These are phyloP conservation scores for Diaporthe citrichinensis DNA, from an alignment of 2,329 filamentous ascomycete species.

Conservation along the genomic window DNA sequence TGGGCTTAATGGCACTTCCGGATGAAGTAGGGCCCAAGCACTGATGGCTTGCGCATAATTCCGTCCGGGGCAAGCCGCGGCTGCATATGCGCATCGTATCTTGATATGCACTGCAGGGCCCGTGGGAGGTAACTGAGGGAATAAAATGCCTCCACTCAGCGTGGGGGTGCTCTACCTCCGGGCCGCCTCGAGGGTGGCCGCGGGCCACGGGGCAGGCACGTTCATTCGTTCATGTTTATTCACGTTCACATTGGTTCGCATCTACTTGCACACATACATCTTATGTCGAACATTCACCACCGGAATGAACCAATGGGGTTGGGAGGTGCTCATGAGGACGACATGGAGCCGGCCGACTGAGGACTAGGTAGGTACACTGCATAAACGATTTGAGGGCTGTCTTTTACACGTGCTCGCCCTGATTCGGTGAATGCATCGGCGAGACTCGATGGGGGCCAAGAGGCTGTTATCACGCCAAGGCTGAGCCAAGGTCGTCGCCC, in stretches of 20 bases:
- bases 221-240: neutral
- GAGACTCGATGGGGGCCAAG: constrained; percentile 20
- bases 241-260: neutral
- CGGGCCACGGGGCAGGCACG: neutral
- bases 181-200: neutral
- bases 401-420: neutral
- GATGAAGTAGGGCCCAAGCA: constrained; percentile 23
- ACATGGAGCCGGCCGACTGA: neutral
- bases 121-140: constrained; percentile 7
- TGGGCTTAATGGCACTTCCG: constrained; percentile 14
- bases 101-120: neutral
- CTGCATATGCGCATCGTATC: constrained; percentile 20
- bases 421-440: constrained; percentile 21
- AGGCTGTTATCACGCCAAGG: constrained; percentile 34
- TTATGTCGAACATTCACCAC: neutral
- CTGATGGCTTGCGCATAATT: constrained; percentile 8
- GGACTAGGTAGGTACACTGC: no score
- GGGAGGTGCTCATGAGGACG: neutral
- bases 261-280: neutral
- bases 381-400: neutral
- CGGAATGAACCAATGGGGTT: neutral
- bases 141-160: constrained; percentile 28
- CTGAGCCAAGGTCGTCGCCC: constrained; percentile 24
- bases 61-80: constrained; percentile 16
- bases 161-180: neutral